A percentile compares a stretch with the other conserved stretches of the same genome.
Conservation (phyloP, 257 asterid genomes). For the Solanum piurae region DNA sequence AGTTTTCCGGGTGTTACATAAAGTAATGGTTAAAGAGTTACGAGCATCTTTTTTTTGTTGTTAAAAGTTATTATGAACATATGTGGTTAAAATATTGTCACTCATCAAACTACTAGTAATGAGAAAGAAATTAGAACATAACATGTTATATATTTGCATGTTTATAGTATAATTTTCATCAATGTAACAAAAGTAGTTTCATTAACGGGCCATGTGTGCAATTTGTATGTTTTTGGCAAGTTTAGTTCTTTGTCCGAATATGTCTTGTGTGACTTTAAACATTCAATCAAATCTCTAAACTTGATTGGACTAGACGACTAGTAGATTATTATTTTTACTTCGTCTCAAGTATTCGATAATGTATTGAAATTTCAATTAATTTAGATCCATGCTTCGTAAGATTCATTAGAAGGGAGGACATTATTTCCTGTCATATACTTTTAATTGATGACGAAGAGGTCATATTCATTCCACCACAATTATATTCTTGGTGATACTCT, state of each 20-base stretch:
- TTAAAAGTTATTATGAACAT: background rate
- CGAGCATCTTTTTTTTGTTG: background rate
- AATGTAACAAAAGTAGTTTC: background rate
- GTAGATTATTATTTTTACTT: background rate
- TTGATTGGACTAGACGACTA: background rate
- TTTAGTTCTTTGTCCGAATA: background rate
- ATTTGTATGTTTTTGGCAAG: background rate
- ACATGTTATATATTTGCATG: background rate
- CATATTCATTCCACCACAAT: background rate
- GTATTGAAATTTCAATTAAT: background rate
- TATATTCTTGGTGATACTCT: background rate
- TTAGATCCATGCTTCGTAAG: accelerated
- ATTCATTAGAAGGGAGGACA: background rate
- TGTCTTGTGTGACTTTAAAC: background rate
- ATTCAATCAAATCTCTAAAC: background rate
- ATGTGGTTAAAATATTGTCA: background rate
- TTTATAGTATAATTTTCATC: background rate
- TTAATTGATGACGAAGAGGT: background rate
- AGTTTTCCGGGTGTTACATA: no score
- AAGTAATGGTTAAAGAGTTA: background rate
- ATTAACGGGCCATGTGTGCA: background rate
- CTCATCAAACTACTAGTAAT: background rate
- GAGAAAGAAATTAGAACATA: background rate
- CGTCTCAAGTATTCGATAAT: background rate
- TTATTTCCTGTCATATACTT: background rate